Base-by-base conservation (phyloP, 1,284 basidiomycete genomes). In the Ceraceosorus bombacis region DNA sequence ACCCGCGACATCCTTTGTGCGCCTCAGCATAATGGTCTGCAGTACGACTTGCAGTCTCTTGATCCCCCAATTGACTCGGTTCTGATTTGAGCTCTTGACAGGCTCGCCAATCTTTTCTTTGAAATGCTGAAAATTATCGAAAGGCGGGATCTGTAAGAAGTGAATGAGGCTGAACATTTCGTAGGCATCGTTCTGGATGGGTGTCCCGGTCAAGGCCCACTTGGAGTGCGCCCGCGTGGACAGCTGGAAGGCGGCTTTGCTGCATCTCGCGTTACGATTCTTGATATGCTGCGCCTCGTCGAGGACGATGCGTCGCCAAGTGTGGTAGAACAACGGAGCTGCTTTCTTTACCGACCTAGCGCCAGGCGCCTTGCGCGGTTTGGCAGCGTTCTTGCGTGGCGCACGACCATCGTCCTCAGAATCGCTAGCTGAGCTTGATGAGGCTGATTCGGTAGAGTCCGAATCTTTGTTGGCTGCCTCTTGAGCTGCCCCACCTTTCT, bases 271-370 rank as follows among this genome's bases (percentile, higher is more conserved):
- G 41, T 83, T 87, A 61, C 85, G 82, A 72, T 96, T 95, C 82
- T 97, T 97, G 81, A 98, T 97, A 72, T 89, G 92, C 74, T 98
- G 94, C 0, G 94, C 94, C 77, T 98, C 94, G 73, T 96, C 90
- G 0, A 95, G 82, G 13, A 94, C 88, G 55, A 94, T 81, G 6
- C 92, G 83, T 78, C 85, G 87, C 90, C 90, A 97, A 66, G 85
- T 85, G 51, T 88, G 81, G 9, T 83, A 82, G 69, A 90, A 95
- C 12, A 96, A 76, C 0, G 90, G 88, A 46, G 10, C 15, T 10
- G 43, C 10, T 46, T 46, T 46, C 43, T 17, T 49, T 40, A 36
- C 53, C 43, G 15, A 27, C 10, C 41, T 55, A 6, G 53, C 48
- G 39, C 41, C 46, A 6, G 41, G 59, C 6, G 59, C 55, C 65